Percentiles rank a stretch among this genome's conserved stretches.
These are phyloP conservation scores for Citrus unshiu DNA, from an alignment of 345 rosid genomes.

Conservation along the genomic window DNA sequence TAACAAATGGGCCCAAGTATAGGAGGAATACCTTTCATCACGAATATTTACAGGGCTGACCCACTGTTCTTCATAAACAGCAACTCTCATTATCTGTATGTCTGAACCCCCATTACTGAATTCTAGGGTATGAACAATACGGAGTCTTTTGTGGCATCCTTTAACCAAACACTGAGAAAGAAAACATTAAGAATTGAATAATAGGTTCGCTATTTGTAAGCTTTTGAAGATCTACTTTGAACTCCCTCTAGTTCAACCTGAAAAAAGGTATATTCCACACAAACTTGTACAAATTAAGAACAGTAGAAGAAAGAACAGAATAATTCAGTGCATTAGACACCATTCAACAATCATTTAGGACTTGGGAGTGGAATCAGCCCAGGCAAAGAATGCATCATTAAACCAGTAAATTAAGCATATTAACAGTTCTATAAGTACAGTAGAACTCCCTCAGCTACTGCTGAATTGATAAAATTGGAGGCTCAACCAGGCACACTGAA, in stretches of 20 bases:
- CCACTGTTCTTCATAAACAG: slow-evolving; percentile 90
- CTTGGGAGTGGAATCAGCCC: neutral
- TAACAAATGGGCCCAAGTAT: neutral
- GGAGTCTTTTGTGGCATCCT: slow-evolving; percentile 94
- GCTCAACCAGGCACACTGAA: neutral
- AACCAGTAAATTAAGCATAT: neutral
- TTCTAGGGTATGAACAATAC: slow-evolving; percentile 83
- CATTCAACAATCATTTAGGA: neutral
- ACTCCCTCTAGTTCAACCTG: neutral
- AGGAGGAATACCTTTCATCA: slow-evolving; percentile 49
- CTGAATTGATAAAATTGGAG: neutral
- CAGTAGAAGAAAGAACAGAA: neutral
- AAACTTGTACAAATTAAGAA: neutral
- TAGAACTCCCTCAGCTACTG: neutral
- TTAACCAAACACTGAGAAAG: slow-evolving; percentile 75
- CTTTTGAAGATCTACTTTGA: neutral
- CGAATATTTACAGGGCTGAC: slow-evolving; percentile 59
- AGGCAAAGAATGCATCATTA: neutral
- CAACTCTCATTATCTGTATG: slow-evolving; percentile 90
- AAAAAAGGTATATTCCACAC: neutral
- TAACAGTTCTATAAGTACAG: too few species aligned
- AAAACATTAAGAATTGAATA: slow-evolving; percentile 2
- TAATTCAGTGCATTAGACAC: neutral
- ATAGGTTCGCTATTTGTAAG: neutral
- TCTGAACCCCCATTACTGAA: slow-evolving; percentile 75